phyloP scores from a whole-genome alignment of 1,284 basidiomycete genomes.

The Boletus hoseneyae region DNA sequence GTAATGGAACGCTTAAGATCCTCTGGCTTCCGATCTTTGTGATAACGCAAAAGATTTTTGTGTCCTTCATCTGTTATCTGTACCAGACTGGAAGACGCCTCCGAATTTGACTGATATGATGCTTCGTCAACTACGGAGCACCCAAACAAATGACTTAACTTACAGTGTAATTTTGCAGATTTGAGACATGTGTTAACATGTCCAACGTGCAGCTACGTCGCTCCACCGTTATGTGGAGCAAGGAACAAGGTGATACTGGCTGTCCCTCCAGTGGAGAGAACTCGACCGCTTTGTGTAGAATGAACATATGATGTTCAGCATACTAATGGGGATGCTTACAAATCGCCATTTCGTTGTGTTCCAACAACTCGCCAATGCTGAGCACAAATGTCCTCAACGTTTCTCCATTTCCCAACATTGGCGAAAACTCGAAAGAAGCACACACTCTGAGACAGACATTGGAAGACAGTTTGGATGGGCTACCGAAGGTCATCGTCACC shows the following conservation, averaged over 20 bases:
- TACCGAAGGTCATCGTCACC: not conserved
- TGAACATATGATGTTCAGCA: too few relatives aligned
- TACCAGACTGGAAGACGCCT: not conserved
- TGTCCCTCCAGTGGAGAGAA: not conserved
- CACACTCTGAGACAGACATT: not conserved
- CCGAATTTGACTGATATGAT: not conserved
- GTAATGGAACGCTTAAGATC: not conserved
- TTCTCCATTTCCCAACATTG: not conserved
- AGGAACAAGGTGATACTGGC: not conserved
- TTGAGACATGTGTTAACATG: too few relatives aligned
- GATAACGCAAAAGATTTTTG: not conserved
- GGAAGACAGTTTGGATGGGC: not conserved
- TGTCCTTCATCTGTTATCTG: not conserved
- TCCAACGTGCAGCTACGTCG: too few relatives aligned
- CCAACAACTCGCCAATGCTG: not conserved
- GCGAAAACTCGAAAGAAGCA: not conserved
- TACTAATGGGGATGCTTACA: not conserved
- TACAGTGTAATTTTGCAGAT: too few relatives aligned
- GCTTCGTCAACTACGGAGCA: too few relatives aligned
- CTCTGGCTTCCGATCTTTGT: not conserved
- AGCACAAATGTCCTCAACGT: not conserved
- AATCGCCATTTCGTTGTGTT: too few relatives aligned
- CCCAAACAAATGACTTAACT: too few relatives aligned
- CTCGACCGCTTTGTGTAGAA: not conserved
- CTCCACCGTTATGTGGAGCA: too few relatives aligned